A percentile compares a stretch with the other conserved stretches of the same genome.
These are phyloP conservation scores for Pyropia haitanensis DNA, from an alignment of 23 red algal genomes.

Conservation along the genomic window DNA sequence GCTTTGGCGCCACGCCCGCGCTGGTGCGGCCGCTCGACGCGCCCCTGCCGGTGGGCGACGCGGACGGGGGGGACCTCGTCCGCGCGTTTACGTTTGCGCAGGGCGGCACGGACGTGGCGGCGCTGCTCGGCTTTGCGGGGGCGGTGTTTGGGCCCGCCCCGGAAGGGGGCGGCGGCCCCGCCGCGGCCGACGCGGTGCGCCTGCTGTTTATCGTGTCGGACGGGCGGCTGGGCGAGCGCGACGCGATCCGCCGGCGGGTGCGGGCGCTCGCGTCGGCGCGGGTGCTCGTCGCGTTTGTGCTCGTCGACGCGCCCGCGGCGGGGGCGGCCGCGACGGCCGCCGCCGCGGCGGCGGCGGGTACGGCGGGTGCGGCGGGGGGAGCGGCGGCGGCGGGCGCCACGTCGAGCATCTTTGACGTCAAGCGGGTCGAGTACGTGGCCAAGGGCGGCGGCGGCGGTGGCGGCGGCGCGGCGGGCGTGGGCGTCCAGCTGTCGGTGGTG, in stretches of 20 bases:
- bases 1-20: constrained; percentile 54
- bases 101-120: constrained; percentile 50
- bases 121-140: constrained; percentile 45
- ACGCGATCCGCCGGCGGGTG: constrained; percentile 49
- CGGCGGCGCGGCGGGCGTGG: background rate
- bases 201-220: constrained; percentile 89
- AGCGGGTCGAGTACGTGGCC: constrained; percentile 52
- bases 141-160: constrained; percentile 15
- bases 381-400: too few relatives aligned
- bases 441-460: background rate
- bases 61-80: constrained; percentile 38
- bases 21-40: constrained; percentile 54
- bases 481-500: constrained; percentile 33
- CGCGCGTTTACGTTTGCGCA: constrained; percentile 68
- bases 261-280: constrained; percentile 36
- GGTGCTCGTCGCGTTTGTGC: constrained; percentile 74
- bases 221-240: constrained; percentile 71
- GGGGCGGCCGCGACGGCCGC: background rate
- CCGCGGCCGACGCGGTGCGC: constrained; percentile 26
- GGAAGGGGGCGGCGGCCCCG: background rate
- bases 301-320: constrained; percentile 30
- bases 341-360: background rate
- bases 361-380: background rate
- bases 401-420: constrained; percentile 53
- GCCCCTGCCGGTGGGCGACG: constrained; percentile 35